Evolutionary conservation across 805 yeast species (phyloP).

Genomic region (Priceomyces carsonii): DNA sequence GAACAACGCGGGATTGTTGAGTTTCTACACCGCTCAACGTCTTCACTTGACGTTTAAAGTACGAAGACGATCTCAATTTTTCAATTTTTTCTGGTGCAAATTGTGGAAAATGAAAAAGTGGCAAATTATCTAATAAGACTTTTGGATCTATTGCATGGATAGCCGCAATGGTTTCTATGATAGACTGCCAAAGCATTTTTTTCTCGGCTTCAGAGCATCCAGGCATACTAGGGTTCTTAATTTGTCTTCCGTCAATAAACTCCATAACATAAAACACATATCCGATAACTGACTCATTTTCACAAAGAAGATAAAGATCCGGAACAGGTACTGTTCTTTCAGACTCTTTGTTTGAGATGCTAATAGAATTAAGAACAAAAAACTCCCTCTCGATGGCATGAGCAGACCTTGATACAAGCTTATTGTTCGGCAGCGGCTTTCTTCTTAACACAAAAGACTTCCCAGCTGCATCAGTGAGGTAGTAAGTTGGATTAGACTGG

Average conservation of each 20-base stretch:
- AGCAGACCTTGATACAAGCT: constrained; percentile 54
- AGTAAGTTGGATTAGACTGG: constrained; percentile 65
- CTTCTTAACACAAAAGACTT: constrained; percentile 51
- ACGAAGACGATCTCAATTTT: constrained; percentile 24
- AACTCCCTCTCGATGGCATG: constrained; percentile 66
- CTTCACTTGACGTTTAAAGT: constrained; percentile 55
- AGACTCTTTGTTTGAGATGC: constrained; percentile 24
- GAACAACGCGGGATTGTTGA: constrained; percentile 39
- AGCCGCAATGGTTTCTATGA: constrained; percentile 46
- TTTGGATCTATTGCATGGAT: constrained; percentile 52
- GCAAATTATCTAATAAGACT: constrained; percentile 43
- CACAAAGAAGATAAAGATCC: constrained; percentile 50
- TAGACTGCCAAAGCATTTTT: constrained; percentile 45
- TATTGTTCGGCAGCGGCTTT: constrained; percentile 53
- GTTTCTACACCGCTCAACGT: constrained; percentile 46
- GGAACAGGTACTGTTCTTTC: constrained; percentile 53
- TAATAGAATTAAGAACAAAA: constrained; percentile 45
- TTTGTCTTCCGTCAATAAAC: constrained; percentile 55
- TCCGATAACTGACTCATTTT: constrained; percentile 55
- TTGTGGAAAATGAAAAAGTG: constrained; percentile 46
- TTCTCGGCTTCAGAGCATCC: constrained; percentile 27
- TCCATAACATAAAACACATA: constrained; percentile 63
- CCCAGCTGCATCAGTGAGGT: constrained; percentile 41
- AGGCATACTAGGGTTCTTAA: constrained; percentile 53
- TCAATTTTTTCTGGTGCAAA: constrained; percentile 23